Evolutionary conservation across 495 filamentous ascomycete genomes (phyloP).

Genomic region (Penicillium subrubescens): DNA sequence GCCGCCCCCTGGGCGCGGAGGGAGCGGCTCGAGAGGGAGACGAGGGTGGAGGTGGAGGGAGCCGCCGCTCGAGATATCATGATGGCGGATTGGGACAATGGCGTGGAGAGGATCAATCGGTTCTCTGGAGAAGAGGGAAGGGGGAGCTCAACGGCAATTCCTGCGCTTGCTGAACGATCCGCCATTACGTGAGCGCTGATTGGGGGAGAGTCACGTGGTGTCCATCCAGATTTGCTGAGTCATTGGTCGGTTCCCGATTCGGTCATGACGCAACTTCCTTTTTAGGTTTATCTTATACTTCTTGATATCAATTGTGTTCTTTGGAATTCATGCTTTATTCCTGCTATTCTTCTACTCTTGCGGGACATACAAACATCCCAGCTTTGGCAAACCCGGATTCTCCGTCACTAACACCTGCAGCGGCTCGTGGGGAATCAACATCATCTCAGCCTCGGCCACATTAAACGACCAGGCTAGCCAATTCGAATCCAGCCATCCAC

Average conservation of each 20-base stretch:
- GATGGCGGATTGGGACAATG: constrained; percentile 42
- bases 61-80: constrained; percentile 57
- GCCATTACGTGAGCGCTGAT: constrained; percentile 44
- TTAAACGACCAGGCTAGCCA: constrained; percentile 49
- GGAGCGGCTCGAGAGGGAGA: constrained; percentile 56
- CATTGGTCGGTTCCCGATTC: constrained; percentile 9
- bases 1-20: constrained; percentile 56
- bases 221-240: constrained; percentile 16
- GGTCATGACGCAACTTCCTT: constrained; percentile 18
- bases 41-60: constrained; percentile 52
- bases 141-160: constrained; percentile 44
- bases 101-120: constrained; percentile 28
- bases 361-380: constrained; percentile 46
- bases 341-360: constrained; percentile 20
- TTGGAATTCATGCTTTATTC: neutral
- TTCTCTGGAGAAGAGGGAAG: constrained; percentile 32
- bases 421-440: constrained; percentile 42
- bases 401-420: constrained; percentile 32
- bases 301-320: neutral
- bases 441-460: constrained; percentile 41
- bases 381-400: constrained; percentile 34
- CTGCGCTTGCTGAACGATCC: constrained; percentile 52
- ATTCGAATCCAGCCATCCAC: constrained; percentile 44
- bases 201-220: constrained; percentile 38
- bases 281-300: neutral